Base-by-base conservation (phyloP, 73 alveolate genomes). In the Symbiodinium pilosum region DNA sequence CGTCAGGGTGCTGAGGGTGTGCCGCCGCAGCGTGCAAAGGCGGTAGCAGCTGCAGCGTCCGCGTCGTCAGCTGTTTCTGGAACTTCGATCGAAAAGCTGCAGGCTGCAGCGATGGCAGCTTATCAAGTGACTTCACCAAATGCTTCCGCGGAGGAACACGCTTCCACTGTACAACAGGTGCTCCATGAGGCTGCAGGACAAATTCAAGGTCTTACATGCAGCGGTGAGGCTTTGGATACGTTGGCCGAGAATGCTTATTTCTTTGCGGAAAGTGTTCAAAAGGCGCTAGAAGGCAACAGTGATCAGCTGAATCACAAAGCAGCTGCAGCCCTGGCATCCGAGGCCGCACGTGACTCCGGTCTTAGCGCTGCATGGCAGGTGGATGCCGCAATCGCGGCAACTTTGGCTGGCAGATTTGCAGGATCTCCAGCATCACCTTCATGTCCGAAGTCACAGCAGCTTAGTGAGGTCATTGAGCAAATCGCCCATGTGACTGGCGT, bases 101-200 rank as follows among this genome's bases (percentile, higher is more conserved):
- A 75, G 47, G 86, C 86, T 9, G 86, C 86, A 75, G 86, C 86
- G 30, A 43, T n/a, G 47, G 86, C 86, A 75, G 86, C 86, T 7
- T 75, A 75, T 75, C 47, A 64, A 64, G 77, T 36, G 28, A 11
- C 77, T 0, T 54, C 71, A 30, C 30, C 77, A 7, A 16, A 12
- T 7, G 38, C 77, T 1, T 12, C 77, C 16, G 32, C 30, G 38
- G 77, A 64, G 32, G 59, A 6, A 47, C 77, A 64, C 28, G 77
- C 36, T 16, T 64, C 77, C 32, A 64, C 39, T 2, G 77, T 64
- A 36, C 77, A 64, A 36, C 38, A 64, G 36, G 77, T 36, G 28
- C 77, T 64, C 39, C 28, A 26, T 26, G 77, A 64, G 28, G 77
- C 28, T 26, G 77, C 32, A 6, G 39, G 32, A 20, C 77, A 26